Evolutionary conservation across 495 filamentous ascomycete genomes (phyloP).

Genomic region (Daldinia decipiens): DNA sequence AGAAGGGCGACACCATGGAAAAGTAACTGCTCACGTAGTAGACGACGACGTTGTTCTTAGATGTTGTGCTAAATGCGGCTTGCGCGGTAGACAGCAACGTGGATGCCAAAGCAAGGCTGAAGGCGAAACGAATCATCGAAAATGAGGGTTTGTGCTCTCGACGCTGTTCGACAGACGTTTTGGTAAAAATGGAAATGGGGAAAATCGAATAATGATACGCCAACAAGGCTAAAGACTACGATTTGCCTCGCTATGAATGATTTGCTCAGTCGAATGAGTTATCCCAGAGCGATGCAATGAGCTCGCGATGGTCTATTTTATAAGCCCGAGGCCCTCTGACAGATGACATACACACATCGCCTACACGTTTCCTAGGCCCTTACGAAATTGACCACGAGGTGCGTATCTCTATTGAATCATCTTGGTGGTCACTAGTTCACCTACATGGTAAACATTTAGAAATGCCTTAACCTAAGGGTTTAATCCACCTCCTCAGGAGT

Average conservation of each 20-base stretch:
- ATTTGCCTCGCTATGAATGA: not conserved
- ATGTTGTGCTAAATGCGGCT: conserved; percentile 33
- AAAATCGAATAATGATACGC: not conserved
- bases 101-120: conserved; percentile 12
- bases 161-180: not conserved
- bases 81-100: conserved; percentile 14
- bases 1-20: too few species aligned
- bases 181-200: not conserved
- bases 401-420: conserved; percentile 22
- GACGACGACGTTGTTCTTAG: conserved; percentile 60
- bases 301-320: conserved; percentile 12
- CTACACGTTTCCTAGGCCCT: conserved; percentile 7
- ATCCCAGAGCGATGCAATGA: not conserved
- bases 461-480: conserved; percentile 8
- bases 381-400: conserved; percentile 11
- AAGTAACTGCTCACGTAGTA: conserved; percentile 57
- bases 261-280: not conserved
- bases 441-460: conserved; percentile 1
- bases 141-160: not conserved
- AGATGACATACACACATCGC: conserved; percentile 5
- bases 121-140: conserved; percentile 24
- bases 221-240: not conserved
- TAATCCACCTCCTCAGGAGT: conserved; percentile 1
- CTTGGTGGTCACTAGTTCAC: conserved; percentile 13
- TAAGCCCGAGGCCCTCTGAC: not conserved